phyloP scores from a whole-genome alignment of 768 basidiomycete species.

The Lanmaoa rubissima region DNA sequence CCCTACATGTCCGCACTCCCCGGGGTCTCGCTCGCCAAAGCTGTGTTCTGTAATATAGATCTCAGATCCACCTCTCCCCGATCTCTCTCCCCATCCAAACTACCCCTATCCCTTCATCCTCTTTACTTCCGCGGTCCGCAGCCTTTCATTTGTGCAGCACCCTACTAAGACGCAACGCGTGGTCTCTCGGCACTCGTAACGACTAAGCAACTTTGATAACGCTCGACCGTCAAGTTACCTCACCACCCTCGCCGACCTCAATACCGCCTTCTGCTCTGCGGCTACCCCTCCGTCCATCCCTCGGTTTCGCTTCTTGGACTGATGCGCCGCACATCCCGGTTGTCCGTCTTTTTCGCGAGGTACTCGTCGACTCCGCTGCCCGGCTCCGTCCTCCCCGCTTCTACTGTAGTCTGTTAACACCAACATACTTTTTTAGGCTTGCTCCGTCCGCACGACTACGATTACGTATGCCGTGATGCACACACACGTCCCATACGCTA shows the following conservation, averaged over 20 bases:
- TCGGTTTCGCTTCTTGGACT: background rate
- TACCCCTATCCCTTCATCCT: background rate
- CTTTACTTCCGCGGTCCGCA: constrained; percentile 1
- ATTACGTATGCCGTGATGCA: constrained; percentile 3
- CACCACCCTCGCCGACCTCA: no score
- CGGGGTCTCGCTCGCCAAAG: constrained; percentile 18
- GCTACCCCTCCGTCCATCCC: background rate
- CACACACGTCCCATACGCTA: background rate
- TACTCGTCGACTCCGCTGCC: background rate
- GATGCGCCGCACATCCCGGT: background rate
- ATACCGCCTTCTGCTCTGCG: no score
- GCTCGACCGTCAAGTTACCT: no score
- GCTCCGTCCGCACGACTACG: background rate
- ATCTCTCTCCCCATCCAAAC: background rate
- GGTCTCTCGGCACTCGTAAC: background rate
- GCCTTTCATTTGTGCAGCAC: no score
- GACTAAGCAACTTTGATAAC: no score
- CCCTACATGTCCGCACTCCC: constrained; percentile 6
- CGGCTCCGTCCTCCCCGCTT: background rate
- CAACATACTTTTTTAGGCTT: background rate
- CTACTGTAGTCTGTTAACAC: background rate
- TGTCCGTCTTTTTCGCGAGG: background rate
- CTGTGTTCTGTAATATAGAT: constrained; percentile 19
- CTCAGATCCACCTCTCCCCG: constrained; percentile 10
- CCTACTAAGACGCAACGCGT: background rate